Base-by-base conservation (phyloP, 257 asterid genomes). In the Fraxinus excelsior region DNA sequence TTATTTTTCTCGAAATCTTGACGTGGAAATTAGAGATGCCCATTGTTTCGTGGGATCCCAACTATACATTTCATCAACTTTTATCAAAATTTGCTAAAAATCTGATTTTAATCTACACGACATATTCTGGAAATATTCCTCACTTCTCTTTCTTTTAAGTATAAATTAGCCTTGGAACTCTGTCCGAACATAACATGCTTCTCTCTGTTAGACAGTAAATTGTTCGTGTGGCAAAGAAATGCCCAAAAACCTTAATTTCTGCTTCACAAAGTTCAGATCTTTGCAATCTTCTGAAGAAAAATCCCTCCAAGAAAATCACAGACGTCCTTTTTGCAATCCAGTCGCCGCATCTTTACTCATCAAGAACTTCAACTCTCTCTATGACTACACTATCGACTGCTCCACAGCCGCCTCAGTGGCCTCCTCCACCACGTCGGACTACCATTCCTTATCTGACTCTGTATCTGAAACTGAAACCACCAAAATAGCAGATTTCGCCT, bases 291-390 rank as follows among this genome's bases (percentile, higher is more conserved):
- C 46, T 40, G 46, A 40, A 10, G 46, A 40, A 40, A 40, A 40
- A 21, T 56, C 65, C n/a, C 26, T 19, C 64, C 64, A 53, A 16
- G 82, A 53, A 53, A 53, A 53, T 84, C 42, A 35, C 25, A 19
- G 64, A 58, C 5, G 28, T 29, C 89, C 85, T 4, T 53, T 53
- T 53, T 37, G 16, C 73, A 92, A 88, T 85, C 91, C 83, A 0
- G 28, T 28, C 31, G 64, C 62, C 90, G 91, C 91, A 90, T 84
- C 99, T 53, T 91, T 95, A 77, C 87, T 88, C 78, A 89, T 93
- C 19, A 32, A 84, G 68, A 94, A 88, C 86, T 91, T 85, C 90
- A 93, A 91, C 91, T 84, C 99, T 53, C 93, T 95, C 79, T 89
- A 88, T 79, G 89, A 93, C 10, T 37, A 72, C 75, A 19, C 80